phyloP scores from a whole-genome alignment of 2,329 filamentous ascomycete species.

The Neofusicoccum parvum region DNA sequence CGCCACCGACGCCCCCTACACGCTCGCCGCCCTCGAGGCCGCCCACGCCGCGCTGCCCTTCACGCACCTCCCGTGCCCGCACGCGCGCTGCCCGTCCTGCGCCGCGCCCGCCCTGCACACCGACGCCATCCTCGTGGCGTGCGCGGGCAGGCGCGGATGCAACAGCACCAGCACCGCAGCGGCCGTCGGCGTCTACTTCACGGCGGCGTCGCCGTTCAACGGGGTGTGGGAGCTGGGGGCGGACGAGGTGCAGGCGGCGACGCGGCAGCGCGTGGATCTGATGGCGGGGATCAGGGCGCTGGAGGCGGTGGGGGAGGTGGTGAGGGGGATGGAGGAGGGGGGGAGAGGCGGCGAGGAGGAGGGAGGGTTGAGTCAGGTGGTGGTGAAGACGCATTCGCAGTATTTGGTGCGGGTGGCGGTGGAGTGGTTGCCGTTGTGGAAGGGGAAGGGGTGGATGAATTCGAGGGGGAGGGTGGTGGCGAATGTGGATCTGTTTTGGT shows the following conservation, averaged over 20 bases:
- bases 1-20: not conserved
- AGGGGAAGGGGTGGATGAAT: slow-evolving; percentile 9
- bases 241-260: not conserved
- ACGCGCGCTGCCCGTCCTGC: not conserved
- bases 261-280: slow-evolving; percentile 2
- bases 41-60: not conserved
- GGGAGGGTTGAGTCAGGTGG: not conserved
- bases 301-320: not conserved
- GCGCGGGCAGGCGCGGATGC: not conserved
- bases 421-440: not conserved
- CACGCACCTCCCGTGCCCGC: slow-evolving; percentile 11
- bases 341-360: not conserved
- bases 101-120: not conserved
- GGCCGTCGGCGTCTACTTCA: not conserved
- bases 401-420: not conserved
- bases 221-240: not conserved
- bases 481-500: slow-evolving; percentile 8
- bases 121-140: slow-evolving; percentile 15
- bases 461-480: not conserved
- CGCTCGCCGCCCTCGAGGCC: not conserved
- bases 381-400: slow-evolving; percentile 7
- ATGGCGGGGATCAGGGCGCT: slow-evolving; percentile 1
- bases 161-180: not conserved
- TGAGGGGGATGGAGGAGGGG: not conserved
- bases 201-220: not conserved